phyloP scores from a whole-genome alignment of 805 yeast species.

The Candida taoyuanica region DNA sequence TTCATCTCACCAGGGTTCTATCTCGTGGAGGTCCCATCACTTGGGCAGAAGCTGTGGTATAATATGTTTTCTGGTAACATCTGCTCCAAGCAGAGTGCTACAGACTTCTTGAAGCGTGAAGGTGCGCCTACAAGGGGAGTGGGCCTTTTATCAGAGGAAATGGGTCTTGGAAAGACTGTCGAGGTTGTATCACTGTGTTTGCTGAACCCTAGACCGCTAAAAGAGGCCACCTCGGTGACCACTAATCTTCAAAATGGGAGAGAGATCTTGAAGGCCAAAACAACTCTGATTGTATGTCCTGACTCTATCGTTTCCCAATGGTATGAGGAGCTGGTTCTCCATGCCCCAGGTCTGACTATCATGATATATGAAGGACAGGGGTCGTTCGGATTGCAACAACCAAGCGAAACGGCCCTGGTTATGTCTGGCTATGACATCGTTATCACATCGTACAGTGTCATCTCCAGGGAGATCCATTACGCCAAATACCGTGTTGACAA shows the following conservation, averaged over 20 bases:
- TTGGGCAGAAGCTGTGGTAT: conserved; percentile 33
- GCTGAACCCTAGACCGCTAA: conserved; percentile 49
- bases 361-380: conserved; percentile 56
- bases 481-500: conserved; percentile 63
- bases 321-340: conserved; percentile 62
- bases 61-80: conserved; percentile 49
- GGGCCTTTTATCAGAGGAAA: conserved; percentile 86
- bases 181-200: conserved; percentile 68
- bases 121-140: conserved; percentile 22
- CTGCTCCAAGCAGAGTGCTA: conserved; percentile 30
- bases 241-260: conserved; percentile 16
- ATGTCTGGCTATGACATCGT: conserved; percentile 69
- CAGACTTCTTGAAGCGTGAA: conserved; percentile 22
- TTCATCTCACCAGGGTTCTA: conserved; percentile 52
- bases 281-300: conserved; percentile 85
- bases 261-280: conserved; percentile 41
- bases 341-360: conserved; percentile 58
- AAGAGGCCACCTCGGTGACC: conserved; percentile 4
- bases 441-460: conserved; percentile 67
- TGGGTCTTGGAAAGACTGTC: conserved; percentile 96
- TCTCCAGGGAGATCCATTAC: conserved; percentile 72
- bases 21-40: conserved; percentile 18
- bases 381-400: conserved; percentile 31
- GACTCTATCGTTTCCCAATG: conserved; percentile 81
- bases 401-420: conserved; percentile 41